phyloP scores from a whole-genome alignment of 2,329 filamentous ascomycete species.

The Coniochaeta sp. region DNA sequence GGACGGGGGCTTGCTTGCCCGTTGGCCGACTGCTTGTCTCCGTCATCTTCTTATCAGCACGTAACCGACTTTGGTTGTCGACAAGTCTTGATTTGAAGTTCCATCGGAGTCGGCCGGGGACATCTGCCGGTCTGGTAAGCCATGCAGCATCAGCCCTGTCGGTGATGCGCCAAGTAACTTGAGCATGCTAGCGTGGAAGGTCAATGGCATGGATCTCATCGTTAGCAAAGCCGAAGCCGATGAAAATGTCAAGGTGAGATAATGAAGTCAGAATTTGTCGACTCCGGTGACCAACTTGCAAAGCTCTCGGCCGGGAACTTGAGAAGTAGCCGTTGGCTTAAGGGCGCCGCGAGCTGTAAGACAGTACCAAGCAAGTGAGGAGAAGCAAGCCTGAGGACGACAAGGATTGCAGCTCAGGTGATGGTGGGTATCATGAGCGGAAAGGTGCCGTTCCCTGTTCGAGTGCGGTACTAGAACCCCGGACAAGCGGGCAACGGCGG shows the following conservation, averaged over 20 bases:
- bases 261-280: no score
- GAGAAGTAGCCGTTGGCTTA: no score
- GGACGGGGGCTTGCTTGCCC: no score
- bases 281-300: no score
- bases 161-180: not conserved
- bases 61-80: not conserved
- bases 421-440: no score
- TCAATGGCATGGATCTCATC: not conserved
- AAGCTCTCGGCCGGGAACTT: no score
- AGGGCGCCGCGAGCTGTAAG: no score
- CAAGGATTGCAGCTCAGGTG: no score
- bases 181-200: not conserved
- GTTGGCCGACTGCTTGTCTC: not conserved
- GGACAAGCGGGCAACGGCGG: not conserved
- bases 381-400: no score
- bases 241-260: no score
- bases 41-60: not conserved
- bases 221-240: no score
- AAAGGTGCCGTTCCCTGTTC: not conserved
- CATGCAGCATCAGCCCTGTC: not conserved
- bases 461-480: not conserved
- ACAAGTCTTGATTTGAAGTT: not conserved
- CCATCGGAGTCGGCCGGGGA: not conserved
- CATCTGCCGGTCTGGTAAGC: not conserved
- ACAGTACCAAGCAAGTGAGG: no score